Evolutionary conservation across 345 rosid genomes (phyloP), one percentile per base, ranked within the genome.

Genomic region (Rhodamnia argentea): DNA sequence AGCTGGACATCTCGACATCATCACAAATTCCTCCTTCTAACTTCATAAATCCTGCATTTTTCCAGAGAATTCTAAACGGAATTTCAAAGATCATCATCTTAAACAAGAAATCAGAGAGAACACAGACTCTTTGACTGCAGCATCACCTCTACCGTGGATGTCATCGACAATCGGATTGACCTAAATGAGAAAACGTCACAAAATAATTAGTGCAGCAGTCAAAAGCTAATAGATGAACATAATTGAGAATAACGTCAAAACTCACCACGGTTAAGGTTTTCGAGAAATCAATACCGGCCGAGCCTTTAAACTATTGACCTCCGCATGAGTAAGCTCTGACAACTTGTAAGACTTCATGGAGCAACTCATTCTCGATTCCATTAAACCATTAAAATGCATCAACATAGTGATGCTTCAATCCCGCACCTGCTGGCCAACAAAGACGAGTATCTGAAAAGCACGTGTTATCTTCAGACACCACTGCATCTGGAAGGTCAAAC

Each of bases 201-300:
- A 59, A 7, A 84, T 83, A n/a, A 59, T 82, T 60, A 74, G 51
- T 32, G 75, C 27, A 13, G 12, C 24, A 27, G 22, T 11, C 12
- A 40, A 24, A 54, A 29, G 27, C 23, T 20, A 59, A 59, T 59
- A n/a, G 83, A 78, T 44, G 15, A 83, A 20, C 84, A 50, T 51
- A n/a, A 83, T 0, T 27, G 8, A 82, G 0, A 14, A 1, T 13
- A 47, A 1, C 12, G 3, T 51, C 44, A 51, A 51, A 83, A 84
- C 92, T 89, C 59, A 96, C 98, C 82, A 82, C 87, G 75, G 82
- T 84, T 83, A 95, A 96, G 87, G 96, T 97, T 24, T 97, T 95
- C 55, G 95, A 90, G 91, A 95, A 96, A 90, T 97, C 96, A 42
- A 95, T 95, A n/a, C 94, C 87, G 98, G 98, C 47, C 96, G 96